Evolutionary conservation across 2,329 filamentous ascomycete species (phyloP).

Genomic region (Bipolaris oryzae): DNA sequence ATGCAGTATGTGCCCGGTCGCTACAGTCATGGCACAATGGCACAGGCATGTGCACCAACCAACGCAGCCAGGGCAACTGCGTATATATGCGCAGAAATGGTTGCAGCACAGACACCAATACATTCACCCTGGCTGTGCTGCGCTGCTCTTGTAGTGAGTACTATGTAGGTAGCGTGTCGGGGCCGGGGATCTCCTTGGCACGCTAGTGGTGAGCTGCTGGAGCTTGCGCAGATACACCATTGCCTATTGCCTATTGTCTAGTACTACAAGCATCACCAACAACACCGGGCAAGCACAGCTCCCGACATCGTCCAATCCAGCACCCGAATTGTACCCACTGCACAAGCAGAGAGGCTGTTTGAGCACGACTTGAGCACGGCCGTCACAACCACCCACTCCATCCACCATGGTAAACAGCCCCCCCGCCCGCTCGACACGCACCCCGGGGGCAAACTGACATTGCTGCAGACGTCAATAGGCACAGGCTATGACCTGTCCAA

Average conservation of each 20-base stretch:
- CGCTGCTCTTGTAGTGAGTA: no score
- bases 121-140: no score
- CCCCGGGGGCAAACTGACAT: slow-evolving; percentile 24
- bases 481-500: slow-evolving; percentile 99
- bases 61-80: no score
- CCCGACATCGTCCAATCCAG: slow-evolving; percentile 1
- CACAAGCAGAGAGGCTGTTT: background rate
- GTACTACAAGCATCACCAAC: slow-evolving; percentile 25
- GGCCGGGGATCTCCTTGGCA: slow-evolving; percentile 15
- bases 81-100: no score
- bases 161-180: background rate
- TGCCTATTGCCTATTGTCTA: slow-evolving; percentile 25
- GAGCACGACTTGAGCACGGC: background rate
- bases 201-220: slow-evolving; percentile 24
- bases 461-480: slow-evolving; percentile 90
- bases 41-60: no score
- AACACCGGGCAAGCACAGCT: slow-evolving; percentile 8
- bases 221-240: slow-evolving; percentile 40
- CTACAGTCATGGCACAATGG: background rate
- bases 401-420: slow-evolving; percentile 39
- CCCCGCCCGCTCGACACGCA: slow-evolving; percentile 3
- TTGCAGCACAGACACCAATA: no score
- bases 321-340: background rate
- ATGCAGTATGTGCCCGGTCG: no score
- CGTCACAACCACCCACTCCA: slow-evolving; percentile 3